These are phyloP conservation scores for Metschnikowia peoriensis DNA, from an alignment of 805 yeast species.

Conservation along the genomic window DNA sequence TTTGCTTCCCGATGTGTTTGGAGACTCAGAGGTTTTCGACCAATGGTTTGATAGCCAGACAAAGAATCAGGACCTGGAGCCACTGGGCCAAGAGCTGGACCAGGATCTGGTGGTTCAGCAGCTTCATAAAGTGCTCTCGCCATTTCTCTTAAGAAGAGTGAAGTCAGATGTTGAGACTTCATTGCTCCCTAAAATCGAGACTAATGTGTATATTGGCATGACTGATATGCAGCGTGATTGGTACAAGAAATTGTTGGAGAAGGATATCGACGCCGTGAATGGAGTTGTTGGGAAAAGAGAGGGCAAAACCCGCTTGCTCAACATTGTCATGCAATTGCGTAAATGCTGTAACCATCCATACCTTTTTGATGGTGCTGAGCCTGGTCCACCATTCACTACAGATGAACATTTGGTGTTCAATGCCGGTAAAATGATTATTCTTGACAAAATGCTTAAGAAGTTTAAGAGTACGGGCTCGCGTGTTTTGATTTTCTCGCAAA, in stretches of 20 bases:
- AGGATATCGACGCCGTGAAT: conserved; percentile 93
- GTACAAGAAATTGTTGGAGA: conserved; percentile 86
- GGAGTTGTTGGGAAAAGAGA: conserved; percentile 95
- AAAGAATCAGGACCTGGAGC: conserved; percentile 20
- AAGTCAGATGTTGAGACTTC: conserved; percentile 93
- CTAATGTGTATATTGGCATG: conserved; percentile 90
- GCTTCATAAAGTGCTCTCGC: conserved; percentile 82
- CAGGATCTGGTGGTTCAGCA: conserved; percentile 87
- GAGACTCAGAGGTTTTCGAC: conserved; percentile 86
- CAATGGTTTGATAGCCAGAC: conserved; percentile 76
- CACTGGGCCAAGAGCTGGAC: conserved; percentile 20
- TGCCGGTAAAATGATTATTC: conserved; percentile 85
- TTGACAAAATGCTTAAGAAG: conserved; percentile 77
- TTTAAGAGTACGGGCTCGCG: conserved; percentile 77
- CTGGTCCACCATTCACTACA: conserved; percentile 96
- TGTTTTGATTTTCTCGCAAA: conserved; percentile 88
- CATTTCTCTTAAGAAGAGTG: conserved; percentile 84
- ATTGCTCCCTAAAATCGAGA: conserved; percentile 84
- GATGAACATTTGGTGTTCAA: conserved; percentile 92
- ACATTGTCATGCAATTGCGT: conserved; percentile 94
- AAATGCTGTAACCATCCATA: conserved; percentile 98
- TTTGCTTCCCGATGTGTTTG: conserved; percentile 89
- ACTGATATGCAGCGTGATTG: conserved; percentile 91
- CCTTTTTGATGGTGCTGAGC: conserved; percentile 98
- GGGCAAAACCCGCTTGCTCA: conserved; percentile 84